Percentiles rank a stretch among this genome's conserved stretches.
These are phyloP conservation scores for Scedosporium boydii DNA, from an alignment of 2,329 filamentous ascomycete genomes.

Conservation along the genomic window DNA sequence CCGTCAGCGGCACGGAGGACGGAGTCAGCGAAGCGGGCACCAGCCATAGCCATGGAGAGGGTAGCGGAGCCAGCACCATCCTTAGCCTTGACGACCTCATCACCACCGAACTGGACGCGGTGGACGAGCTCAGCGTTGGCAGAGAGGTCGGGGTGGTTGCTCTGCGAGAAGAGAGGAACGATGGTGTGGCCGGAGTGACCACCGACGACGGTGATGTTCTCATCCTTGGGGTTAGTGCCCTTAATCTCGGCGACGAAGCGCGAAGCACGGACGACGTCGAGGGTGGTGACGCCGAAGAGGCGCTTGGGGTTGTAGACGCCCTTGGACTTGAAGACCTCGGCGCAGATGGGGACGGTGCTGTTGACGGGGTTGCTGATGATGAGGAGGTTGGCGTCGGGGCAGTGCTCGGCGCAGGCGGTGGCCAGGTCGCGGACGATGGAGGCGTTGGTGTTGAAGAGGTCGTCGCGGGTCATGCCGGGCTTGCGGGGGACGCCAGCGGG, in stretches of 20 bases:
- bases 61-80: slow-evolving; percentile 94
- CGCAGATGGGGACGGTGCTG: slow-evolving; percentile 96
- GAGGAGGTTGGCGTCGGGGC: slow-evolving; percentile 88
- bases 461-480: slow-evolving; percentile 99
- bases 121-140: slow-evolving; percentile 74
- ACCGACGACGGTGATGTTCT: slow-evolving; percentile 93
- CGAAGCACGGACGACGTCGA: slow-evolving; percentile 94
- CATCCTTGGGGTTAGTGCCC: slow-evolving; percentile 77
- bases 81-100: slow-evolving; percentile 99
- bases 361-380: slow-evolving; percentile 99
- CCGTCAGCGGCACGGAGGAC: slow-evolving; percentile 87
- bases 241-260: slow-evolving; percentile 97
- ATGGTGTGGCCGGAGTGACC: slow-evolving; percentile 98
- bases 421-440: slow-evolving; percentile 97
- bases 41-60: slow-evolving; percentile 97
- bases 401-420: slow-evolving; percentile 82
- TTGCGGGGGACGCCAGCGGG: slow-evolving; percentile 97
- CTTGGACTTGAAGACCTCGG: slow-evolving; percentile 90
- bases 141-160: slow-evolving; percentile 72
- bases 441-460: slow-evolving; percentile 99
- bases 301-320: slow-evolving; percentile 99
- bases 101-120: slow-evolving; percentile 97
- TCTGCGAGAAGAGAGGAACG: slow-evolving; percentile 94
- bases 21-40: slow-evolving; percentile 75
- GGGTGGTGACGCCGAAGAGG: slow-evolving; percentile 98